phyloP scores from a whole-genome alignment of 306 rosid species.

The Myrica gale region DNA sequence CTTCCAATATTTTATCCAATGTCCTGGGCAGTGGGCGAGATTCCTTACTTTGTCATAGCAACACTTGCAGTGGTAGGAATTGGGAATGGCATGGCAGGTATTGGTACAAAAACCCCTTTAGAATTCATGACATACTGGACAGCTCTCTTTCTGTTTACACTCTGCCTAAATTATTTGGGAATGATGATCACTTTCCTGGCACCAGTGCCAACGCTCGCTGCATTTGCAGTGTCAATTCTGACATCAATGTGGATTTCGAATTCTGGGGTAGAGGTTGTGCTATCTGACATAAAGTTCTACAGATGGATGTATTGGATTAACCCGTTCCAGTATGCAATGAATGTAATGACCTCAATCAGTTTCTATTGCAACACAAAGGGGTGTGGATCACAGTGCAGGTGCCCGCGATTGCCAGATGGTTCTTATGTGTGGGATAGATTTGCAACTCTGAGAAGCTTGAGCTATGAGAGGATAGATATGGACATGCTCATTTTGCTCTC shows the following conservation, averaged over 20 bases:
- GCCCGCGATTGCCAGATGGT: slow-evolving; percentile 17
- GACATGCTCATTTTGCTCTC: slow-evolving; percentile 14
- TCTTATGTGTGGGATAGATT: slow-evolving; percentile 7
- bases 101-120: neutral
- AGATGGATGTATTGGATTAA: slow-evolving; percentile 13
- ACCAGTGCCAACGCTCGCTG: slow-evolving; percentile 6
- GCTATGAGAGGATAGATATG: slow-evolving; percentile 2
- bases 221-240: slow-evolving; percentile 12
- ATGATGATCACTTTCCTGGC: slow-evolving; percentile 18
- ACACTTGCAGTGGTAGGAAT: slow-evolving; percentile 10
- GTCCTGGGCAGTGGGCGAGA: slow-evolving; percentile 5
- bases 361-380: slow-evolving; percentile 4
- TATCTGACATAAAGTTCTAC: neutral
- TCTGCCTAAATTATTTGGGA: slow-evolving; percentile 7
- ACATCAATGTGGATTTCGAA: slow-evolving; percentile 7
- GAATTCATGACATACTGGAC: slow-evolving; percentile 1
- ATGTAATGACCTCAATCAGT: slow-evolving; percentile 19
- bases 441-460: slow-evolving; percentile 7
- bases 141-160: slow-evolving; percentile 4
- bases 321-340: slow-evolving; percentile 15
- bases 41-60: slow-evolving; percentile 7
- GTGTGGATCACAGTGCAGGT: neutral
- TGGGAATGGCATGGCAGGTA: slow-evolving; percentile 13
- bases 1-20: slow-evolving; percentile 4
- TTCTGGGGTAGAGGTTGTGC: slow-evolving; percentile 3